phyloP scores from a whole-genome alignment of 306 rosid species.

The Dalbergia cultrata region DNA sequence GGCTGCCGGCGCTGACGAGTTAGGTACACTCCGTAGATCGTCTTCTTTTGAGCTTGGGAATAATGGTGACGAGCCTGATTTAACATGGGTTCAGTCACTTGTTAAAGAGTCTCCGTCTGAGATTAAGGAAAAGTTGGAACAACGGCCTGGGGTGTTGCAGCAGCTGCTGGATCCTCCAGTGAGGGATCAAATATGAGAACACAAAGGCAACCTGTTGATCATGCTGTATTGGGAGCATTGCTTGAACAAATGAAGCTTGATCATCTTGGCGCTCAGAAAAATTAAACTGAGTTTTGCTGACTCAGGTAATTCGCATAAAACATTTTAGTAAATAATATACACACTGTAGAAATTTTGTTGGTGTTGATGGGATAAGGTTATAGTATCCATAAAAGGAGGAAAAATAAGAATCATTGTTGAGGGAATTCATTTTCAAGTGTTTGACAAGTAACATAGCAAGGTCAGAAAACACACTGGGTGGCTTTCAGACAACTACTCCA shows the following conservation, averaged over 20 bases:
- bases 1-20: constrained; percentile 74
- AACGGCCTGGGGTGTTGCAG: constrained; percentile 49
- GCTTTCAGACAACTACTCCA: constrained; percentile 47
- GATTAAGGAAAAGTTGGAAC: constrained; percentile 64
- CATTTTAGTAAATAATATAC: constrained; percentile 46
- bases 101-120: constrained; percentile 93
- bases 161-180: constrained; percentile 44
- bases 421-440: constrained; percentile 41
- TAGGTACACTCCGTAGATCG: constrained; percentile 74
- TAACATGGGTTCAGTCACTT: constrained; percentile 98
- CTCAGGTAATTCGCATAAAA: constrained; percentile 45
- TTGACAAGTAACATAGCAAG: constrained; percentile 47
- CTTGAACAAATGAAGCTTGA: constrained; percentile 54
- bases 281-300: constrained; percentile 48
- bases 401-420: constrained; percentile 8
- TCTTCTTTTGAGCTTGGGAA: constrained; percentile 86
- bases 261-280: constrained; percentile 55
- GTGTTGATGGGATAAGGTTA: constrained; percentile 37
- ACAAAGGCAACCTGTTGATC: constrained; percentile 53
- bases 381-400: constrained; percentile 50
- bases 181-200: constrained; percentile 62
- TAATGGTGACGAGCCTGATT: constrained; percentile 93
- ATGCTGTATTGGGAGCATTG: constrained; percentile 54
- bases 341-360: constrained; percentile 49
- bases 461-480: constrained; percentile 42